phyloP scores from a whole-genome alignment of 1,139 yeast species.

The Magnusiomyces suaveolens region DNA sequence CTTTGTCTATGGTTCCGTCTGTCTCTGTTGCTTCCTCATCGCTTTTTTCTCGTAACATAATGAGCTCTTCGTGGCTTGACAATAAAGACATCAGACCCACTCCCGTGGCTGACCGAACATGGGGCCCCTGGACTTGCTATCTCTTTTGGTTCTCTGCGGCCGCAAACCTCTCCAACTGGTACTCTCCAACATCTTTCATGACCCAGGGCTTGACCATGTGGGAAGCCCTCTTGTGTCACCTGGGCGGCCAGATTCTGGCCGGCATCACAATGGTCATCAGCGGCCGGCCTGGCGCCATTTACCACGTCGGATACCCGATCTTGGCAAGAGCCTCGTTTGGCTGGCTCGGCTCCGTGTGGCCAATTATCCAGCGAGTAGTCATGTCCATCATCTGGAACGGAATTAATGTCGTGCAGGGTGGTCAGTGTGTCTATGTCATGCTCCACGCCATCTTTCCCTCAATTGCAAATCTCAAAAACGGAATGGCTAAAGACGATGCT shows the following conservation, averaged over 20 bases:
- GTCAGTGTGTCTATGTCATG: slow-evolving; percentile 65
- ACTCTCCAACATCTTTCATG: slow-evolving; percentile 24
- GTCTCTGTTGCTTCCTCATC: neutral
- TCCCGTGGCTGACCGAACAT: slow-evolving; percentile 17
- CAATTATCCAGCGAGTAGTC: slow-evolving; percentile 66
- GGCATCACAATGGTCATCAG: slow-evolving; percentile 54
- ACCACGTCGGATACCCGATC: slow-evolving; percentile 73
- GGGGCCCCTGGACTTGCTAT: slow-evolving; percentile 20
- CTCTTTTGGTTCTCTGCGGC: slow-evolving; percentile 22
- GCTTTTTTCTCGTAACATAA: neutral
- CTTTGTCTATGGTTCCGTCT: neutral
- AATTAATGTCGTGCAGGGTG: slow-evolving; percentile 70
- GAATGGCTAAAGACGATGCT: slow-evolving; percentile 38
- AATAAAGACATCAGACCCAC: slow-evolving; percentile 19
- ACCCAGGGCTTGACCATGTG: slow-evolving; percentile 23
- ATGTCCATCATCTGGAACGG: slow-evolving; percentile 80
- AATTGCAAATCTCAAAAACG: slow-evolving; percentile 44
- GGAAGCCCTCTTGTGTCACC: slow-evolving; percentile 23
- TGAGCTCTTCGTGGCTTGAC: slow-evolving; percentile 8
- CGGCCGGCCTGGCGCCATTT: slow-evolving; percentile 62
- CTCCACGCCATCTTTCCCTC: slow-evolving; percentile 57
- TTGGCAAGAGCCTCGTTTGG: slow-evolving; percentile 68
- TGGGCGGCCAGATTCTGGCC: slow-evolving; percentile 48
- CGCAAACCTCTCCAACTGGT: slow-evolving; percentile 27
- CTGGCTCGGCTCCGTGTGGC: slow-evolving; percentile 70